Evolutionary conservation across 2,329 filamentous ascomycete genomes (phyloP).

Genomic region (Colletotrichum paranaense): DNA sequence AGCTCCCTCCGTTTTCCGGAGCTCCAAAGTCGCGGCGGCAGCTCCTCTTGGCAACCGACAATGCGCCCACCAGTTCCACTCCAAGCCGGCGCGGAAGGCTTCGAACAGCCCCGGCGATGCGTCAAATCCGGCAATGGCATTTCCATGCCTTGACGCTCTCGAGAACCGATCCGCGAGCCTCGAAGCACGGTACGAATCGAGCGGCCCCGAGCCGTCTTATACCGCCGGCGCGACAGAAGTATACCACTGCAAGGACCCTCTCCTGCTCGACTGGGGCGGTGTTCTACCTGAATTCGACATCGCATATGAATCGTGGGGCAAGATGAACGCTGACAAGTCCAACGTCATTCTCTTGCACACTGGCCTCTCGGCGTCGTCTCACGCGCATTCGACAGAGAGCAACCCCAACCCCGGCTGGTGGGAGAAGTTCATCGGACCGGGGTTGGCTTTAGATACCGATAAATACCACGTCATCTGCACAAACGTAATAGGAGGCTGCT

Average conservation of each 20-base stretch:
- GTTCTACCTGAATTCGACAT: conserved; percentile 89
- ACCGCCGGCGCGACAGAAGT: conserved; percentile 86
- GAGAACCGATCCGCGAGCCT: conserved; percentile 83
- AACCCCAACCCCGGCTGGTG: conserved; percentile 97
- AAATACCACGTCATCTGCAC: conserved; percentile 96
- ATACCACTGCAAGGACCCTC: conserved; percentile 78
- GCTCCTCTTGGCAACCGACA: conserved; percentile 18
- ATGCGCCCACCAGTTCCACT: conserved; percentile 28
- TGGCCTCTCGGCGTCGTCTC: conserved; percentile 94
- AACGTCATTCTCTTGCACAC: conserved; percentile 96
- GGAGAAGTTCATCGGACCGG: conserved; percentile 97
- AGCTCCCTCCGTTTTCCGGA: conserved; percentile 22
- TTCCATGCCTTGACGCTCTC: conserved; percentile 88
- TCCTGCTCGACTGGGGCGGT: conserved; percentile 94
- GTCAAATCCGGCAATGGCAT: conserved; percentile 88
- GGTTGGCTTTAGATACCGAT: conserved; percentile 85
- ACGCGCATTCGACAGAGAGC: conserved; percentile 88
- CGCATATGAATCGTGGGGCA: conserved; percentile 94
- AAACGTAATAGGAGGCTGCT: conserved; percentile 95
- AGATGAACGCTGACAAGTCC: conserved; percentile 80
- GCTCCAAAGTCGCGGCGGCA: neutral
- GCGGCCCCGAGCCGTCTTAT: conserved; percentile 93
- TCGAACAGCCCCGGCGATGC: conserved; percentile 49
- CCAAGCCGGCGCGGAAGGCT: conserved; percentile 31
- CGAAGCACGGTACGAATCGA: conserved; percentile 72